Conservation (phyloP, 257 asterid genomes). For the Plantago ovata region DNA sequence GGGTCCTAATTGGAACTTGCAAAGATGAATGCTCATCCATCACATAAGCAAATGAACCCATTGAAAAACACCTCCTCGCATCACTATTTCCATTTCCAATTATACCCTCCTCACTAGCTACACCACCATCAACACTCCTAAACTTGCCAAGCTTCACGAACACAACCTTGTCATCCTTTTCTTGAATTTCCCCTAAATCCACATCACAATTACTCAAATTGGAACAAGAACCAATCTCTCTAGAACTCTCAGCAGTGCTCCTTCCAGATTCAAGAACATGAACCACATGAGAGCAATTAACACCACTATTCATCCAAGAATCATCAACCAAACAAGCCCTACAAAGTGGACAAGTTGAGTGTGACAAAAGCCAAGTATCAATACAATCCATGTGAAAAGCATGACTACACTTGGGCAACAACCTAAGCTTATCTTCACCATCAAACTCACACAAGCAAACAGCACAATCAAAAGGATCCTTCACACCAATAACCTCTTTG, state of each 20-base stretch:
- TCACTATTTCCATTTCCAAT: slow-evolving; percentile 29
- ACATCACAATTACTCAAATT: slow-evolving; percentile 32
- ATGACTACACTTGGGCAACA: slow-evolving; percentile 87
- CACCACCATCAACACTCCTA: slow-evolving; percentile 49
- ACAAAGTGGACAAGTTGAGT: slow-evolving; percentile 96
- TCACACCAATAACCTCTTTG: slow-evolving; percentile 79
- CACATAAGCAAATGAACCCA: slow-evolving; percentile 94
- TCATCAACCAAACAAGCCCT: slow-evolving; percentile 68
- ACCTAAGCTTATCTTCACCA: slow-evolving; percentile 67
- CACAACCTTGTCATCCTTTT: slow-evolving; percentile 60
- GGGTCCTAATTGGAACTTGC: slow-evolving; percentile 77
- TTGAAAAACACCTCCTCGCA: slow-evolving; percentile 82
- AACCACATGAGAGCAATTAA: slow-evolving; percentile 49
- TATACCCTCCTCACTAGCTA: slow-evolving; percentile 29
- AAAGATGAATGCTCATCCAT: slow-evolving; percentile 68
- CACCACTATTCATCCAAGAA: slow-evolving; percentile 28
- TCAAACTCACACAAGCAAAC: slow-evolving; percentile 92
- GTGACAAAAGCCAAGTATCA: slow-evolving; percentile 93
- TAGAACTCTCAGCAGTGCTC: slow-evolving; percentile 51
- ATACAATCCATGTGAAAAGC: slow-evolving; percentile 97
- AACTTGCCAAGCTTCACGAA: slow-evolving; percentile 83
- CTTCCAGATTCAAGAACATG: slow-evolving; percentile 83
- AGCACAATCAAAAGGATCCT: slow-evolving; percentile 93
- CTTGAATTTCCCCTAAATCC: slow-evolving; percentile 44
- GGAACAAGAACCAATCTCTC: slow-evolving; percentile 53